Evolutionary conservation across 1,284 basidiomycete species (phyloP), one percentile per base, ranked within the genome.

Genomic region (Termitomyces sp.): DNA sequence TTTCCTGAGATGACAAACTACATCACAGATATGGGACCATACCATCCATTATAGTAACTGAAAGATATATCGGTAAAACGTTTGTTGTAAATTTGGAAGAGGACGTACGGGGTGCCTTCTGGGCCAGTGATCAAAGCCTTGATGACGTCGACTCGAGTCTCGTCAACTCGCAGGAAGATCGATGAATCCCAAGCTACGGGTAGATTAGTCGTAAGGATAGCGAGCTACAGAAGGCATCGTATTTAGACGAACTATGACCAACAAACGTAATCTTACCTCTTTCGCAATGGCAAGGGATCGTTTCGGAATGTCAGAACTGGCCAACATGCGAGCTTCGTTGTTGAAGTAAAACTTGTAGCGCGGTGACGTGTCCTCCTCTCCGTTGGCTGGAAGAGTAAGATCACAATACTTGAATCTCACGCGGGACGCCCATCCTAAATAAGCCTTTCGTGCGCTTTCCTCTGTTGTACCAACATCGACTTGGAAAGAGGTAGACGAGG

Each of bases 131-230:
- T 94, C 55, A 90, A 73, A 2, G 90, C 91, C 67, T 95, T 96
- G 71, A 95, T 91, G 42, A 94, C 80, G 67, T 95, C 93, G 4
- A 94, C 92, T 33, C 93, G 83, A 15, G 82, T 84, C 70, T 94
- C 90, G 64, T 93, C 90, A 8, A 92, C 90, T 51, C 87, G 81
- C 52, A 95, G 70, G 73, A 94, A 94, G 61, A 96, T 86, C 1
- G 91, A 92, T 4, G 92, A 94, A 65, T 91, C 83, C 90, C 91
- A 95, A 4, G 89, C 86, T 5, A 92, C 85, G 19, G 94, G 94
- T 17, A 96, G 72, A 65, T 92, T 94, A 15, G 90, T 93, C 1
- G 92, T 92, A 39, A 96, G 78, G 21, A 93, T 90, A 0, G 92
- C 92, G 53, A 96, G 83, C 88, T 95, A 69, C 13, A 50, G 3